A percentile compares a stretch with the other conserved stretches of the same genome.
Evolutionary conservation across 768 basidiomycete genomes (phyloP).

Genomic region (Hortiboletus flavorubellus): DNA sequence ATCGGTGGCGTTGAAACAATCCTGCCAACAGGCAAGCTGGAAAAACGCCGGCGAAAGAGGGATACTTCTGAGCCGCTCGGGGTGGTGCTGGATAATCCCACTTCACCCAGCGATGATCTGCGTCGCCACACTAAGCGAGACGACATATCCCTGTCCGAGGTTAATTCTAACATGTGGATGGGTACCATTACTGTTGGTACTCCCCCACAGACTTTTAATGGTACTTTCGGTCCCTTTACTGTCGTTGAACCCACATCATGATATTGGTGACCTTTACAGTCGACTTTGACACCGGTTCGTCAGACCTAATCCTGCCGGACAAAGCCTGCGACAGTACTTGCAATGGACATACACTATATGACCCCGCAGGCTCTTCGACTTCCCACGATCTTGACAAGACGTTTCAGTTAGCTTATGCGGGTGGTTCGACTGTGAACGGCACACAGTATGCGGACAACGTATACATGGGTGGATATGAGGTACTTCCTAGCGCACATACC

Average conservation of each 20-base stretch:
- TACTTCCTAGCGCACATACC: constrained; percentile 19
- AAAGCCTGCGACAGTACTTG: constrained; percentile 30
- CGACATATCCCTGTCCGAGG: constrained; percentile 35
- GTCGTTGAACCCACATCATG: neutral
- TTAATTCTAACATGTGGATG: constrained; percentile 41
- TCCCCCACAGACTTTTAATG: constrained; percentile 42
- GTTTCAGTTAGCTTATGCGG: constrained; percentile 37
- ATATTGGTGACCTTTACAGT: constrained; percentile 28
- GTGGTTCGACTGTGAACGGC: constrained; percentile 38
- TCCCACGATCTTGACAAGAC: constrained; percentile 23
- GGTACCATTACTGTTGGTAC: constrained; percentile 47
- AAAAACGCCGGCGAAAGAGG: constrained; percentile 8
- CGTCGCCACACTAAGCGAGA: constrained; percentile 26
- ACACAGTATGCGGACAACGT: constrained; percentile 43
- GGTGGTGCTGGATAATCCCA: neutral
- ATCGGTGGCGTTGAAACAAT: neutral
- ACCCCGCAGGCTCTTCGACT: constrained; percentile 30
- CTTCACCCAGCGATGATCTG: neutral
- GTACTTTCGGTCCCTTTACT: constrained; percentile 20
- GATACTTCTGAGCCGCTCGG: neutral
- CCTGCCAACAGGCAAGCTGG: neutral
- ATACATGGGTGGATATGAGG: constrained; percentile 35
- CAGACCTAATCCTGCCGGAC: constrained; percentile 45
- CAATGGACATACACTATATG: constrained; percentile 30
- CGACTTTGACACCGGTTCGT: constrained; percentile 53